Base-by-base conservation (phyloP, 2,329 filamentous ascomycete genomes). In the Furcasterigmium furcatum region DNA sequence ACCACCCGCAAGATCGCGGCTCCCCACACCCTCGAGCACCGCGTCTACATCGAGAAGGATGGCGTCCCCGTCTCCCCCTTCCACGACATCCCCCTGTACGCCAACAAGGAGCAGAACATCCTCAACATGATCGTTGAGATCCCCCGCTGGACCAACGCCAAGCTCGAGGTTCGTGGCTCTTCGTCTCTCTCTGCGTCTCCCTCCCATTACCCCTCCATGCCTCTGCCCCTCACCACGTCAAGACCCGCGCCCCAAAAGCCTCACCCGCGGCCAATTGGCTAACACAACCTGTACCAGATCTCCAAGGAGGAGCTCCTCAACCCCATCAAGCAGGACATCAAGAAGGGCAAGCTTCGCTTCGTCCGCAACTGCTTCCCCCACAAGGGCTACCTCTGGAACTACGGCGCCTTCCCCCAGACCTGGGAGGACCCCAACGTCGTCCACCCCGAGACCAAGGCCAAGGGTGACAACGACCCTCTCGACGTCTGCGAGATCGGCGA, bases 311-410 rank as follows among this genome's bases (percentile, higher is more conserved):
- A 99, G 74, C 81, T 88, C 65, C 86, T 97, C 69, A 97, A 96
- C 81, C 92, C 92, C 68, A 96, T 96, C 80, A 96, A 96, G 86
- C 94, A 99, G 80, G 94, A 99, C 71, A 83, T 84, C 72, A 97
- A 99, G 88, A 97, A 99, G 83, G 94, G 92, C 82, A 97, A 96
- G 84, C 91, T 97, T 63, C 89, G 94, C 66, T 99, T 87, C 70
- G 94, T 99, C 69, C 91, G 94, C 77, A 99, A 99, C 87, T 99
- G 94, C 86, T 99, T 99, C 84, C 94, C 94, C 62, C 94, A 99
- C 87, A 97, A 99, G 84, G 94, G 94, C 58, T 99, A 99, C 76
- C 89, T 99, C 62, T 99, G 94, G 94, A 99, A 99, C 84, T 99
- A 99, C 76, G 94, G 94, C 77, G 91, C 91, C 72, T 97, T 99